A percentile compares a stretch with the other conserved stretches of the same genome.
phyloP scores from a whole-genome alignment of 1,284 basidiomycete species.

The Malassezia japonica region DNA sequence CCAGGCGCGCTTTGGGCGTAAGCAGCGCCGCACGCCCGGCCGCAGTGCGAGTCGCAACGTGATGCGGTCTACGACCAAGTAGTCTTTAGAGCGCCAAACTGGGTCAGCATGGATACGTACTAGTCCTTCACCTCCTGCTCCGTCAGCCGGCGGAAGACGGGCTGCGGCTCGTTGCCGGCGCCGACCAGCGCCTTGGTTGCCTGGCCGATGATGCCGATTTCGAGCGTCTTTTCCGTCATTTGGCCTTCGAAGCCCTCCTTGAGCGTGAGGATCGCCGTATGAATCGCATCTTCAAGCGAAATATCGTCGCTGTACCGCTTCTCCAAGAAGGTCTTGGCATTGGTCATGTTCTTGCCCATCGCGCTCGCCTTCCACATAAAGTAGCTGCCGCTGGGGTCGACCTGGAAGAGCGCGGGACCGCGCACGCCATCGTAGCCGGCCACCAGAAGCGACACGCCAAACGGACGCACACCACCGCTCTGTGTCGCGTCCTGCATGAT shows the following conservation, averaged over 20 bases:
- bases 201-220: constrained; percentile 77
- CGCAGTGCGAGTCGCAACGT: constrained; percentile 44
- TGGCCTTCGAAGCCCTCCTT: constrained; percentile 99
- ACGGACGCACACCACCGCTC: constrained; percentile 94
- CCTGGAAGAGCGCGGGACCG: constrained; percentile 89
- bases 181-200: constrained; percentile 21
- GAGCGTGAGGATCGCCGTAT: constrained; percentile 92
- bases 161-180: constrained; percentile 22
- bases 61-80: constrained; percentile 13
- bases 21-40: constrained; percentile 29
- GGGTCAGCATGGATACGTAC: constrained; percentile 10
- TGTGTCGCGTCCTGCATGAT: constrained; percentile 99
- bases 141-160: constrained; percentile 38
- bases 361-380: constrained; percentile 99
- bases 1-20: constrained; percentile 54
- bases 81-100: neutral
- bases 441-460: constrained; percentile 89
- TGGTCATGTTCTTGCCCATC: constrained; percentile 99
- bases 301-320: constrained; percentile 99
- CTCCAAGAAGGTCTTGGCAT: constrained; percentile 97
- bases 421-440: constrained; percentile 89
- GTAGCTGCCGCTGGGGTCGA: constrained; percentile 85
- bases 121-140: constrained; percentile 42
- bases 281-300: constrained; percentile 95
- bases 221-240: constrained; percentile 99